Percentiles rank a stretch among this genome's conserved stretches.
phyloP scores from a whole-genome alignment of 2,329 filamentous ascomycete species.

The Fusarium citri region DNA sequence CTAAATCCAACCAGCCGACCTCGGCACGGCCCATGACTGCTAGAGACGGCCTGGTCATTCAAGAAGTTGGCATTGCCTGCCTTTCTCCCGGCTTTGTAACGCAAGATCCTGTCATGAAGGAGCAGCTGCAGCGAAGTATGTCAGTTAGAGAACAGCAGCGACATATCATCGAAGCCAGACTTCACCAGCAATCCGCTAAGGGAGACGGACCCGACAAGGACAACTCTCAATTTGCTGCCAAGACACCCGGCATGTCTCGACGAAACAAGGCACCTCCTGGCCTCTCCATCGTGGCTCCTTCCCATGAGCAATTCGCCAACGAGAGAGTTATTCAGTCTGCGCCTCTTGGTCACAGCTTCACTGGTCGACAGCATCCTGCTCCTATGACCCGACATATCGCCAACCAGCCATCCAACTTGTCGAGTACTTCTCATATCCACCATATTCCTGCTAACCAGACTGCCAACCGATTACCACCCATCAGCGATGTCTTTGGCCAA shows the following conservation, averaged over 20 bases:
- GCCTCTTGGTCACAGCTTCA: slow-evolving; percentile 94
- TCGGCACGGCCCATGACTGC: slow-evolving; percentile 82
- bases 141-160: slow-evolving; percentile 94
- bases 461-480: slow-evolving; percentile 90
- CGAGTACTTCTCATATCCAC: slow-evolving; percentile 89
- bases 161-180: slow-evolving; percentile 90
- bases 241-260: slow-evolving; percentile 79
- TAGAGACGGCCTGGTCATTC: slow-evolving; percentile 83
- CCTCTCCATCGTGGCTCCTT: slow-evolving; percentile 93
- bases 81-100: slow-evolving; percentile 96
- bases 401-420: slow-evolving; percentile 85
- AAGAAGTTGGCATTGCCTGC: slow-evolving; percentile 93
- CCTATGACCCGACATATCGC: slow-evolving; percentile 81
- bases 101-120: slow-evolving; percentile 95
- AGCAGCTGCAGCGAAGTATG: slow-evolving; percentile 93
- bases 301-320: slow-evolving; percentile 89
- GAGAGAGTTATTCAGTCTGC: slow-evolving; percentile 98
- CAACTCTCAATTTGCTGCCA: slow-evolving; percentile 65
- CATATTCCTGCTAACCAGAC: slow-evolving; percentile 90
- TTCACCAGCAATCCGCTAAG: slow-evolving; percentile 88
- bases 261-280: slow-evolving; percentile 87
- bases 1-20: slow-evolving; percentile 64
- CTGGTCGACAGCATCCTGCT: slow-evolving; percentile 83
- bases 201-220: slow-evolving; percentile 75
- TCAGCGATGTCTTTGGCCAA: slow-evolving; percentile 94